These are phyloP conservation scores for Aquilaria yunnanensis DNA, from an alignment of 345 rosid species.

Conservation along the genomic window DNA sequence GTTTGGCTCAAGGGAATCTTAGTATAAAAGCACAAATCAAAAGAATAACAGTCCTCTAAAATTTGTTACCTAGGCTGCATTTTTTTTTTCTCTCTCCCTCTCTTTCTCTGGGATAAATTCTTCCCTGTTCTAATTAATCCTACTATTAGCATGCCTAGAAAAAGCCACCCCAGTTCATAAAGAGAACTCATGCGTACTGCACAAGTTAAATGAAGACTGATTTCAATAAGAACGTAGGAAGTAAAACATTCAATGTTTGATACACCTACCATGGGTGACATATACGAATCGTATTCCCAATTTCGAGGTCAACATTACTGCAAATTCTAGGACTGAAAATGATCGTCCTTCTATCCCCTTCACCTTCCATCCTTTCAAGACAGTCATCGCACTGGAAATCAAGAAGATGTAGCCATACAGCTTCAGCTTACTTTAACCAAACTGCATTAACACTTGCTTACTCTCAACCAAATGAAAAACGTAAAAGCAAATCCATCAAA, in stretches of 20 bases:
- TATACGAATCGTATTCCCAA: slow-evolving; percentile 56
- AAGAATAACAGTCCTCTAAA: no score
- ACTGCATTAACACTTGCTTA: no score
- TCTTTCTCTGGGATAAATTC: no score
- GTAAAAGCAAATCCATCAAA: slow-evolving; percentile 1
- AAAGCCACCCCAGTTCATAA: background rate
- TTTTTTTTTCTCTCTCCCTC: no score
- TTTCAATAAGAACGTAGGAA: background rate
- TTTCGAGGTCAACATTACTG: slow-evolving; percentile 69
- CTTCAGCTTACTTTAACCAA: background rate
- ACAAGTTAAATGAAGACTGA: background rate
- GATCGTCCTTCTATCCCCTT: slow-evolving; percentile 36
- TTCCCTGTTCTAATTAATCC: background rate
- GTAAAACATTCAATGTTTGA: background rate
- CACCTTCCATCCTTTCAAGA: slow-evolving; percentile 19
- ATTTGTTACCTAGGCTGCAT: no score
- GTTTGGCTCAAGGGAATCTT: no score
- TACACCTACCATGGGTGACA: slow-evolving; percentile 56
- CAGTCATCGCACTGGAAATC: slow-evolving; percentile 20
- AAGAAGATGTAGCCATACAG: slow-evolving; percentile 29
- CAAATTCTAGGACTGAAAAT: slow-evolving; percentile 77
- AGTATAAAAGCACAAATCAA: no score
- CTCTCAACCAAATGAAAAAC: background rate
- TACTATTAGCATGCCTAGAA: background rate
- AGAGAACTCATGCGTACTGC: background rate